A percentile compares a stretch with the other conserved stretches of the same genome.
Conservation (phyloP, 495 filamentous ascomycete genomes). For the Xylaria flabelliformis region DNA sequence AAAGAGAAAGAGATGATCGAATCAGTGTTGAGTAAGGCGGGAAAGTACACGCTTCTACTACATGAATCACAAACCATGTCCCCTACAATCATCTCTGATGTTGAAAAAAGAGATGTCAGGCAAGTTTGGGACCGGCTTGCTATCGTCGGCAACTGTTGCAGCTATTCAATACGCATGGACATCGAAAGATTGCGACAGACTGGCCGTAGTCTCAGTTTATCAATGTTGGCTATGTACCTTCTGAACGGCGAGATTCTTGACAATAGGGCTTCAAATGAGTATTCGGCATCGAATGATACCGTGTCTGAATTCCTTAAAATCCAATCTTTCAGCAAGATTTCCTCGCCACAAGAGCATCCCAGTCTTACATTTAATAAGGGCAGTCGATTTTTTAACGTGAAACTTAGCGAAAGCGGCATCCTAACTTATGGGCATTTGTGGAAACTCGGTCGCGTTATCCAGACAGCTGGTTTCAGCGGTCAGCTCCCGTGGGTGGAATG, state of each 20-base stretch:
- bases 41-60: constrained; percentile 34
- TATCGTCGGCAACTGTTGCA: constrained; percentile 42
- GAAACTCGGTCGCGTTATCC: constrained; percentile 8
- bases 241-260: constrained; percentile 38
- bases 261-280: background rate
- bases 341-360: background rate
- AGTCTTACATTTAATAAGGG: constrained; percentile 14
- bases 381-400: background rate
- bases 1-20: constrained; percentile 7
- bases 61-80: constrained; percentile 30
- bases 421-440: background rate
- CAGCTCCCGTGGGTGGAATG: background rate
- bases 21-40: constrained; percentile 22
- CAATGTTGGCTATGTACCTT: constrained; percentile 37
- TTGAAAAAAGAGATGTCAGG: constrained; percentile 22
- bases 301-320: background rate
- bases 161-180: constrained; percentile 35
- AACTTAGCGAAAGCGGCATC: background rate
- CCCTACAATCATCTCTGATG: constrained; percentile 33
- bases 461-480: background rate
- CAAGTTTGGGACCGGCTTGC: constrained; percentile 39
- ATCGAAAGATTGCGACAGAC: constrained; percentile 11
- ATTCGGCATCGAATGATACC: background rate
- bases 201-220: constrained; percentile 34
- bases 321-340: background rate